phyloP scores from a whole-genome alignment of 345 rosid species.

The Crucihimalaya himalaica region DNA sequence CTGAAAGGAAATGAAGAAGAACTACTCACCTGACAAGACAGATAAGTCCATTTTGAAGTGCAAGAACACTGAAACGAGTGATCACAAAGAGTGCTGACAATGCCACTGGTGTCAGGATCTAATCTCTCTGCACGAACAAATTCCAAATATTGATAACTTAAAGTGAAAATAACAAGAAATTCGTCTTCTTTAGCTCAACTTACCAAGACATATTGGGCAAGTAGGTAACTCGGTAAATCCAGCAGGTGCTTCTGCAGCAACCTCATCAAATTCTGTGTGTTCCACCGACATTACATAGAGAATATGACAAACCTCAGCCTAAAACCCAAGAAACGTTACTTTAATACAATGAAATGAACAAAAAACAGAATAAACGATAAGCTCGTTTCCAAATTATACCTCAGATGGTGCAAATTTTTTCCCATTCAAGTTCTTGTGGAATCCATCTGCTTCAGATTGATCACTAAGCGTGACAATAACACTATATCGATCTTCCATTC shows the following conservation, averaged over 20 bases:
- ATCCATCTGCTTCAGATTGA: conserved; percentile 62
- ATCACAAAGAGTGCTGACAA: conserved; percentile 82
- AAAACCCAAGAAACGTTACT: conserved; percentile 16
- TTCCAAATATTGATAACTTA: conserved; percentile 1
- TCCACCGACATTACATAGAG: conserved; percentile 66
- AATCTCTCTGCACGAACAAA: conserved; percentile 61
- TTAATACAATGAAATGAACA: neutral
- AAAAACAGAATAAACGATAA: neutral
- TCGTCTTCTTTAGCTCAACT: conserved; percentile 20
- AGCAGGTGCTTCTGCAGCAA: conserved; percentile 56
- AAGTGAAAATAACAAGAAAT: neutral
- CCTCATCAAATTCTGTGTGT: conserved; percentile 61
- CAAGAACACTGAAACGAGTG: conserved; percentile 95
- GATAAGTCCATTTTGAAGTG: conserved; percentile 89
- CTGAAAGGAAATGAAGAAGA: neutral
- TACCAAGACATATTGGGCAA: conserved; percentile 92
- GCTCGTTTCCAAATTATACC: conserved; percentile 42
- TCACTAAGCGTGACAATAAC: conserved; percentile 64
- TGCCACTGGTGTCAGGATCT: conserved; percentile 91
- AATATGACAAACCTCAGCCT: conserved; percentile 93
- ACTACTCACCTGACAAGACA: conserved; percentile 81
- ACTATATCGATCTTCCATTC: conserved; percentile 86
- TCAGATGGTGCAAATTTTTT: conserved; percentile 75
- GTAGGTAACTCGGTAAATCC: conserved; percentile 85
- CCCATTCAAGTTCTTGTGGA: conserved; percentile 63